Conservation (phyloP, 495 filamentous ascomycete genomes). For the Penicillium pulvis region DNA sequence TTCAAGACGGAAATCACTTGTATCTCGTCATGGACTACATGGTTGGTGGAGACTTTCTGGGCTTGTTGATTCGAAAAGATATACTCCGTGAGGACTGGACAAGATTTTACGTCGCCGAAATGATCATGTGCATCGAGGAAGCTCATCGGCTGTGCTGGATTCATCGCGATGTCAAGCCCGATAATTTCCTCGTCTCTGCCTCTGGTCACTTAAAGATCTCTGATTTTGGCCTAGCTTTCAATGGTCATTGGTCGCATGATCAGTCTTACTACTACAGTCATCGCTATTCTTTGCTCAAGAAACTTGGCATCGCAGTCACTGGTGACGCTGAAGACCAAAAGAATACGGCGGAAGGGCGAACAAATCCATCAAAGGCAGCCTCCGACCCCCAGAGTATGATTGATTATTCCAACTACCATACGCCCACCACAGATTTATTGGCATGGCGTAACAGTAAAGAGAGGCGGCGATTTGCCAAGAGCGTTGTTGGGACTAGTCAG, state of each 20-base stretch:
- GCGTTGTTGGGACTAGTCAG: slow-evolving; percentile 93
- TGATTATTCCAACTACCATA: slow-evolving; percentile 17
- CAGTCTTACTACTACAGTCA: slow-evolving; percentile 82
- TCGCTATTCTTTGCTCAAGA: slow-evolving; percentile 72
- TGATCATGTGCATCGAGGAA: slow-evolving; percentile 93
- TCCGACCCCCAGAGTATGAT: slow-evolving; percentile 9
- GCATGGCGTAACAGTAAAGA: slow-evolving; percentile 78
- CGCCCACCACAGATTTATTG: slow-evolving; percentile 50
- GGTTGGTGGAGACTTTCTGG: slow-evolving; percentile 92
- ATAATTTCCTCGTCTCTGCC: slow-evolving; percentile 90
- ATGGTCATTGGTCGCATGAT: slow-evolving; percentile 93
- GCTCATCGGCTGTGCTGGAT: slow-evolving; percentile 86
- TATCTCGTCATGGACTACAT: slow-evolving; percentile 98
- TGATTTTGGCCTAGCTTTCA: slow-evolving; percentile 92
- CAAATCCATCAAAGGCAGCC: slow-evolving; percentile 5
- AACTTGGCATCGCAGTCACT: slow-evolving; percentile 70
- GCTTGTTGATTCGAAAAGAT: slow-evolving; percentile 78
- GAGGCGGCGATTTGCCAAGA: slow-evolving; percentile 72
- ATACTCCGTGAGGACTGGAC: slow-evolving; percentile 75
- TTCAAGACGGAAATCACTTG: slow-evolving; percentile 80
- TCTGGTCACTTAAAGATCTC: slow-evolving; percentile 92
- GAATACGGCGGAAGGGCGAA: slow-evolving; percentile 43
- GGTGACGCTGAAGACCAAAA: slow-evolving; percentile 75
- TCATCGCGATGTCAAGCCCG: slow-evolving; percentile 93
- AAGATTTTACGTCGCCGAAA: slow-evolving; percentile 88